Conservation (phyloP, 108 stramenopile genomes). For the Skeletonema marinoi region DNA sequence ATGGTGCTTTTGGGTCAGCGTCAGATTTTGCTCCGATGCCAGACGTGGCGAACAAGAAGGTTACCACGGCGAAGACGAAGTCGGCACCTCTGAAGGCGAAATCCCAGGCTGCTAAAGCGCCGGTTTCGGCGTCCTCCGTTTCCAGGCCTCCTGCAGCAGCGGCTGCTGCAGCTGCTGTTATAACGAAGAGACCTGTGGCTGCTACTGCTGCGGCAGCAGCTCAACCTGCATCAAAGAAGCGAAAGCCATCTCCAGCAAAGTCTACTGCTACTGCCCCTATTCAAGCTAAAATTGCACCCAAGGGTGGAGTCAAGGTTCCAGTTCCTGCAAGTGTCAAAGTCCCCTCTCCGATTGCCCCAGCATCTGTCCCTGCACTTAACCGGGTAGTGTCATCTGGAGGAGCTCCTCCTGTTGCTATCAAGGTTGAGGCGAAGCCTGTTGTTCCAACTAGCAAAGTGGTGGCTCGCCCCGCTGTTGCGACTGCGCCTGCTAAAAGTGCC, state of each 20-base stretch:
- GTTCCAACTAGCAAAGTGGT: slow-evolving; percentile 15
- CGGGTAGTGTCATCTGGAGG: not conserved
- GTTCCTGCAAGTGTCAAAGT: slow-evolving; percentile 11
- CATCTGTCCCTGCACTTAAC: not conserved
- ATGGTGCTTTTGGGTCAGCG: slow-evolving; percentile 23
- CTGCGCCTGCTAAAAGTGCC: not conserved
- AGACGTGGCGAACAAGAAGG: slow-evolving; percentile 2
- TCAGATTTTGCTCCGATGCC: slow-evolving; percentile 24
- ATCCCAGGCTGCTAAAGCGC: slow-evolving; percentile 15
- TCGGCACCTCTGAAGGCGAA: not conserved
- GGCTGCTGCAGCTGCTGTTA: slow-evolving; percentile 10
- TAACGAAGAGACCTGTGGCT: slow-evolving; percentile 10
- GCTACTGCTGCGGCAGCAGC: slow-evolving; percentile 3
- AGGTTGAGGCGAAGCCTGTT: not conserved
- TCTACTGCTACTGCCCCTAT: slow-evolving; percentile 10
- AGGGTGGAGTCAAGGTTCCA: slow-evolving; percentile 19
- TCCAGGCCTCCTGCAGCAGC: slow-evolving; percentile 1
- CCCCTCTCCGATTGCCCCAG: not conserved
- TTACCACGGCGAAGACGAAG: not conserved
- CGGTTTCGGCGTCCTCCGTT: not conserved
- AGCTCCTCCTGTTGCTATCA: not conserved
- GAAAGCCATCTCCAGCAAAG: slow-evolving; percentile 14
- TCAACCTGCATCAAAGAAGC: slow-evolving; percentile 36
- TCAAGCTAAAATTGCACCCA: slow-evolving; percentile 18
- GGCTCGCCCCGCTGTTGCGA: not conserved